These are phyloP conservation scores for Globisporangium carolinianum DNA, from an alignment of 352 stramenopile species.

Conservation along the genomic window DNA sequence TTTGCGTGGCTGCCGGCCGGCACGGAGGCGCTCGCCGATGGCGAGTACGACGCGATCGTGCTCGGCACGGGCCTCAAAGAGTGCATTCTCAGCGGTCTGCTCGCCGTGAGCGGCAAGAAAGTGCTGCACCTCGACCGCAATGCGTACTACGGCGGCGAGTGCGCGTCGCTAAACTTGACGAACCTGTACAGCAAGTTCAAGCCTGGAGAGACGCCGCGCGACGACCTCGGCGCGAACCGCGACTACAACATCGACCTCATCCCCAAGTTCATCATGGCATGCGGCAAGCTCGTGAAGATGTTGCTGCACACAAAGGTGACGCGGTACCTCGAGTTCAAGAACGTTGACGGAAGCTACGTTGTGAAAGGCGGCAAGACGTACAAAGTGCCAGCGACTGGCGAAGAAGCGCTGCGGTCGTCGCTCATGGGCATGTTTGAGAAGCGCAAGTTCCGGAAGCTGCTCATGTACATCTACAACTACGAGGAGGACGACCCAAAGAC, in stretches of 20 bases:
- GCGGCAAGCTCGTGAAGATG: slow-evolving; percentile 99
- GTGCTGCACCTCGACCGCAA: slow-evolving; percentile 98
- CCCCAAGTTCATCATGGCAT: slow-evolving; percentile 99
- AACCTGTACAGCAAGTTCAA: slow-evolving; percentile 97
- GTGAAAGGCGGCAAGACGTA: slow-evolving; percentile 95
- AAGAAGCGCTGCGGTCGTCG: slow-evolving; percentile 94
- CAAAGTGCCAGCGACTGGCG: slow-evolving; percentile 96
- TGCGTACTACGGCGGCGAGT: slow-evolving; percentile 97
- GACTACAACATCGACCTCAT: slow-evolving; percentile 99
- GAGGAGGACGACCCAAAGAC: slow-evolving; percentile 90
- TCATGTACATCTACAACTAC: slow-evolving; percentile 97
- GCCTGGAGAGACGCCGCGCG: slow-evolving; percentile 47
- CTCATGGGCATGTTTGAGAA: slow-evolving; percentile 99
- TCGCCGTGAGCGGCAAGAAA: slow-evolving; percentile 93
- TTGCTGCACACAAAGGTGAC: slow-evolving; percentile 96
- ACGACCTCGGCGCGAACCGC: slow-evolving; percentile 91
- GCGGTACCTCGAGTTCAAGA: slow-evolving; percentile 99
- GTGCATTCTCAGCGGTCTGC: slow-evolving; percentile 96
- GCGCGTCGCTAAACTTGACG: slow-evolving; percentile 96
- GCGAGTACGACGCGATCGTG: slow-evolving; percentile 99
- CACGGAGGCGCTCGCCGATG: slow-evolving; percentile 95
- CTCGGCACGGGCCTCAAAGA: slow-evolving; percentile 99
- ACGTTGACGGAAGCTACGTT: slow-evolving; percentile 98
- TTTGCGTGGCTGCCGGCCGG: slow-evolving; percentile 94
- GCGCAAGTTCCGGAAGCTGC: slow-evolving; percentile 97